Evolutionary conservation across 805 yeast genomes (phyloP).

Genomic region (Saccharomycopsis synnaedendra): DNA sequence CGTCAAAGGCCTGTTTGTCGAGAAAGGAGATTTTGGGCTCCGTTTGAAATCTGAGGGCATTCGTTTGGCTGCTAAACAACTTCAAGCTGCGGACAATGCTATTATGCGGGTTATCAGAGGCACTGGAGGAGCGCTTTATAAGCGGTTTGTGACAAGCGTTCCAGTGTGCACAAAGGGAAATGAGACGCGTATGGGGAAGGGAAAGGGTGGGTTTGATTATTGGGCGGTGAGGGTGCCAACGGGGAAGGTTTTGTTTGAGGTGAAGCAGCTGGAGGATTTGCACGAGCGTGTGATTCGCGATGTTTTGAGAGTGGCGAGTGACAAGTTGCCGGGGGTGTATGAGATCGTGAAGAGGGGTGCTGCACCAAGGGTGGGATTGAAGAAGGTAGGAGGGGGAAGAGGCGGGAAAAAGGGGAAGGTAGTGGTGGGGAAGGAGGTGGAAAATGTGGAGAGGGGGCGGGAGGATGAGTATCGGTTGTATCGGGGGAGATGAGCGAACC

Average conservation of each 20-base stretch:
- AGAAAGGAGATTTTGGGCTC: slow-evolving; percentile 76
- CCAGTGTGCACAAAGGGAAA: slow-evolving; percentile 96
- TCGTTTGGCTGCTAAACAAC: slow-evolving; percentile 75
- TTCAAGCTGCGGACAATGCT: slow-evolving; percentile 83
- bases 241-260: slow-evolving; percentile 85
- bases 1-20: slow-evolving; percentile 71
- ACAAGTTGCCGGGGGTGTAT: slow-evolving; percentile 83
- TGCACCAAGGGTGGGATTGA: slow-evolving; percentile 62
- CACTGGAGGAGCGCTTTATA: slow-evolving; percentile 60
- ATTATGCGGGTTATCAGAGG: slow-evolving; percentile 78
- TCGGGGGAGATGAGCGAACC: slow-evolving; percentile 40
- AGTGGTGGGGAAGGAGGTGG: slow-evolving; percentile 35
- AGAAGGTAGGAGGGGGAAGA: slow-evolving; percentile 30
- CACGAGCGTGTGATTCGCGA: slow-evolving; percentile 89
- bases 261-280: slow-evolving; percentile 49
- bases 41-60: slow-evolving; percentile 84
- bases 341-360: slow-evolving; percentile 65
- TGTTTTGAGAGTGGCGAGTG: slow-evolving; percentile 79
- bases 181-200: slow-evolving; percentile 99
- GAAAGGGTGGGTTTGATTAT: slow-evolving; percentile 94
- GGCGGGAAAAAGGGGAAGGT: slow-evolving; percentile 10
- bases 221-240: slow-evolving; percentile 97
- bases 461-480: slow-evolving; percentile 43
- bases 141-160: slow-evolving; percentile 71
- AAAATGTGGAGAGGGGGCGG: slow-evolving; percentile 53